phyloP scores from a whole-genome alignment of 2,329 filamentous ascomycete species.

The Fusarium pseudoanthophilum region DNA sequence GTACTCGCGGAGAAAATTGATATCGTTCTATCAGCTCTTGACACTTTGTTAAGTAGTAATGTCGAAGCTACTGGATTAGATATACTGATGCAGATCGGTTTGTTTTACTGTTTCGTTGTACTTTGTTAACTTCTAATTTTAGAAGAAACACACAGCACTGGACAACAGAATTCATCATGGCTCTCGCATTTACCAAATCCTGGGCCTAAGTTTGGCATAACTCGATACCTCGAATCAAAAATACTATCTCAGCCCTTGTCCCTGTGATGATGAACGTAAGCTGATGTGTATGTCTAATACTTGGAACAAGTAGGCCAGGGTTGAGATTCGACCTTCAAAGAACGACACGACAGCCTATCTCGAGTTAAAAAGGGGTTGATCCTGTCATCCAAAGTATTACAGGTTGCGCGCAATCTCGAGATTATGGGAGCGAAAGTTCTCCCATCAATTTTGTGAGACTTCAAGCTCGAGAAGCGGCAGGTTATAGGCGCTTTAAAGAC shows the following conservation, averaged over 20 bases:
- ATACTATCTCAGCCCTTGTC: neutral
- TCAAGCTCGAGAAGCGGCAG: neutral
- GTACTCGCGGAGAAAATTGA: neutral
- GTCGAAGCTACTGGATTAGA: neutral
- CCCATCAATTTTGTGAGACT: neutral
- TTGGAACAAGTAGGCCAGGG: neutral
- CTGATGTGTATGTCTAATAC: neutral
- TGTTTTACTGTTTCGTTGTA: neutral
- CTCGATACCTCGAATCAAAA: neutral
- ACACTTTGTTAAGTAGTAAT: neutral
- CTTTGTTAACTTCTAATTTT: neutral
- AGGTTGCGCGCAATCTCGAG: neutral
- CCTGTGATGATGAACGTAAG: neutral
- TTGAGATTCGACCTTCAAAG: neutral
- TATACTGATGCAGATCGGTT: neutral
- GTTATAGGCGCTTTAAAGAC: neutral
- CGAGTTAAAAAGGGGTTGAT: neutral
- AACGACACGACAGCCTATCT: neutral
- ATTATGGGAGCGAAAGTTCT: conserved; percentile 2
- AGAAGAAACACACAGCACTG: neutral
- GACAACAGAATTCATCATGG: neutral
- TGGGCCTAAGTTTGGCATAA: neutral
- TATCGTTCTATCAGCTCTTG: neutral
- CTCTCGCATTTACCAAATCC: too few relatives aligned
- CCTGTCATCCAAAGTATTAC: neutral